Evolutionary conservation across 306 rosid genomes (phyloP).

Genomic region (Cucurbita ficifolia): DNA sequence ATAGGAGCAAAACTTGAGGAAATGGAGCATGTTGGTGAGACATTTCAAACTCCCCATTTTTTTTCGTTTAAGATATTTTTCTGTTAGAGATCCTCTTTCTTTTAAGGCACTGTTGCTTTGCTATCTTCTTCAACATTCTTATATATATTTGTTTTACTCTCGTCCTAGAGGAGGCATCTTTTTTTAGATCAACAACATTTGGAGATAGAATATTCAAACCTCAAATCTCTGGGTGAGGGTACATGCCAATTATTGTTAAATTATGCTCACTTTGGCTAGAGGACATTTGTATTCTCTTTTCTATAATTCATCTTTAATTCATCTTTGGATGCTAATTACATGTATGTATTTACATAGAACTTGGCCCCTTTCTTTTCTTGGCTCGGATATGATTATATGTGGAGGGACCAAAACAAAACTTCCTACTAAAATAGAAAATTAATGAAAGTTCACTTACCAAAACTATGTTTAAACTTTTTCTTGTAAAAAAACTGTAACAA

Average conservation of each 20-base stretch:
- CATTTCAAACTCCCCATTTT: background rate
- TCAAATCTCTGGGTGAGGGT: too few species aligned
- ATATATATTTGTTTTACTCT: too few species aligned
- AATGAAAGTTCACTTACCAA: background rate
- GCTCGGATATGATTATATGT: background rate
- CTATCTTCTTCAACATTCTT: too few species aligned
- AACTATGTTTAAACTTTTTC: background rate
- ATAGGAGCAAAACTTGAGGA: conserved; percentile 62
- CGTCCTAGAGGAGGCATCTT: too few species aligned
- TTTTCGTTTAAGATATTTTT: background rate
- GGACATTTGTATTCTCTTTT: background rate
- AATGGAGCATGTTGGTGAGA: conserved; percentile 72
- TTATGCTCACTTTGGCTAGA: too few species aligned
- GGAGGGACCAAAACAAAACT: background rate
- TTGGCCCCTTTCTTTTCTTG: background rate
- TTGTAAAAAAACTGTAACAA: background rate
- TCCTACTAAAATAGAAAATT: background rate
- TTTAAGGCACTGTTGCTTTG: background rate
- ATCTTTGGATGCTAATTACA: background rate
- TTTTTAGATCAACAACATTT: too few species aligned
- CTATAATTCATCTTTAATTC: too few species aligned
- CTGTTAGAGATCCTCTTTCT: conserved; percentile 7
- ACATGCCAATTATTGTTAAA: too few species aligned
- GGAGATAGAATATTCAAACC: too few species aligned
- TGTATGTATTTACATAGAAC: background rate